Percentiles rank a stretch among this genome's conserved stretches.
These are phyloP conservation scores for Beauveria pseudobassiana DNA, from an alignment of 2,329 filamentous ascomycete genomes.

Conservation along the genomic window DNA sequence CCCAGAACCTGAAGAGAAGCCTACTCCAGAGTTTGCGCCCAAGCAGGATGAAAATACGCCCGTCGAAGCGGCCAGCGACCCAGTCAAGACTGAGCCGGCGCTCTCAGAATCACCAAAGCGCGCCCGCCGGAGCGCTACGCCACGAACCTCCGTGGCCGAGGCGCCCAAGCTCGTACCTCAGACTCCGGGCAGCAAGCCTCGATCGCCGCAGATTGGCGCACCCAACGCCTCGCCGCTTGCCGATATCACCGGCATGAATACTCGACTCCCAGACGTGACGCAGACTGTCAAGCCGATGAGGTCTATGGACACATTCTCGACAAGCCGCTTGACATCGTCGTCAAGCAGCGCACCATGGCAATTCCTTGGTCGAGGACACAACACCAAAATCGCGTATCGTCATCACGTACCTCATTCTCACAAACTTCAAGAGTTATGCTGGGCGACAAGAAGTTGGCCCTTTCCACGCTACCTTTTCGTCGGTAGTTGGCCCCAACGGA, in stretches of 20 bases:
- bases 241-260: constrained; percentile 67
- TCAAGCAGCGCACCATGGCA: constrained; percentile 71
- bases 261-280: constrained; percentile 20
- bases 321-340: constrained; percentile 86
- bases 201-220: constrained; percentile 48
- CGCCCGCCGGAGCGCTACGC: constrained; percentile 21
- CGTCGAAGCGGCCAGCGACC: constrained; percentile 51
- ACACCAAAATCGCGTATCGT: constrained; percentile 81
- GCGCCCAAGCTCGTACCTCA: constrained; percentile 32
- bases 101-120: constrained; percentile 20
- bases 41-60: neutral
- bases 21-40: neutral
- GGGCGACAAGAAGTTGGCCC: constrained; percentile 91
- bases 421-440: constrained; percentile 98
- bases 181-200: constrained; percentile 46
- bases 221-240: constrained; percentile 52
- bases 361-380: constrained; percentile 62
- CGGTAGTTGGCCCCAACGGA: constrained; percentile 94
- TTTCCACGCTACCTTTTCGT: constrained; percentile 95
- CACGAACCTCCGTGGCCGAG: constrained; percentile 32
- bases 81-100: constrained; percentile 3
- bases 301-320: constrained; percentile 73
- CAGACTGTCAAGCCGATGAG: constrained; percentile 61
- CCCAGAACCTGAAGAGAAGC: constrained; percentile 4
- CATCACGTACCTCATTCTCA: constrained; percentile 84